Percentiles rank a stretch among this genome's conserved stretches.
phyloP scores from a whole-genome alignment of 257 asterid species.

The Capsicum chinense region DNA sequence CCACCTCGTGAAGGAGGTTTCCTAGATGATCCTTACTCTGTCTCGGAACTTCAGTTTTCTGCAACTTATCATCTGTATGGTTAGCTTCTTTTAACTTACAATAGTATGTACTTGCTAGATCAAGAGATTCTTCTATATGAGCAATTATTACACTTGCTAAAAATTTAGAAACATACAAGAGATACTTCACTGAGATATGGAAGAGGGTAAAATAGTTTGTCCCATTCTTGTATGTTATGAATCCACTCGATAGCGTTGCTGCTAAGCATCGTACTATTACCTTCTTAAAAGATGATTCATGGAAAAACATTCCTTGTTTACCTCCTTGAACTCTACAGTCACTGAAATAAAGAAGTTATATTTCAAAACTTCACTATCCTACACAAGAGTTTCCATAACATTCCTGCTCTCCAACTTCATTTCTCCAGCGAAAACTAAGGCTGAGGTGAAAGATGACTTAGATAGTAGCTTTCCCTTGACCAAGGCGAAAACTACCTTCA shows the following conservation, averaged over 20 bases:
- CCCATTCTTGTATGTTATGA: too few species aligned
- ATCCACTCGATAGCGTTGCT: too few species aligned
- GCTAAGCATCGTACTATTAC: too few species aligned
- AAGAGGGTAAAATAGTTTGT: constrained; percentile 61
- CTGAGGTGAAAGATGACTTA: not conserved
- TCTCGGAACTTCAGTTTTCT: constrained; percentile 53
- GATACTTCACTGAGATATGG: constrained; percentile 61
- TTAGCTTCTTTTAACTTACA: constrained; percentile 67
- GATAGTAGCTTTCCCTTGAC: not conserved
- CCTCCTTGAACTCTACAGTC: not conserved
- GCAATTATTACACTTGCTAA: constrained; percentile 72
- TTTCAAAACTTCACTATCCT: not conserved
- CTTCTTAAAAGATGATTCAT: not conserved
- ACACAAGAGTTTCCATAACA: not conserved
- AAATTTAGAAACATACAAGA: constrained; percentile 55
- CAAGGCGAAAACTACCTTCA: not conserved
- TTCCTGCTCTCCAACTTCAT: not conserved
- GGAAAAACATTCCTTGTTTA: not conserved
- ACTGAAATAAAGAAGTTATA: not conserved
- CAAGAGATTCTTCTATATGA: constrained; percentile 84
- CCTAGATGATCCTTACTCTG: constrained; percentile 63
- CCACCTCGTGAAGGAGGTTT: constrained; percentile 80
- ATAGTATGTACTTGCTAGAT: constrained; percentile 65
- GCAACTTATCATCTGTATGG: constrained; percentile 67
- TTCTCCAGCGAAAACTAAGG: not conserved